These are phyloP conservation scores for Colletotrichum cuscutae DNA, from an alignment of 2,329 filamentous ascomycete genomes.

Conservation along the genomic window DNA sequence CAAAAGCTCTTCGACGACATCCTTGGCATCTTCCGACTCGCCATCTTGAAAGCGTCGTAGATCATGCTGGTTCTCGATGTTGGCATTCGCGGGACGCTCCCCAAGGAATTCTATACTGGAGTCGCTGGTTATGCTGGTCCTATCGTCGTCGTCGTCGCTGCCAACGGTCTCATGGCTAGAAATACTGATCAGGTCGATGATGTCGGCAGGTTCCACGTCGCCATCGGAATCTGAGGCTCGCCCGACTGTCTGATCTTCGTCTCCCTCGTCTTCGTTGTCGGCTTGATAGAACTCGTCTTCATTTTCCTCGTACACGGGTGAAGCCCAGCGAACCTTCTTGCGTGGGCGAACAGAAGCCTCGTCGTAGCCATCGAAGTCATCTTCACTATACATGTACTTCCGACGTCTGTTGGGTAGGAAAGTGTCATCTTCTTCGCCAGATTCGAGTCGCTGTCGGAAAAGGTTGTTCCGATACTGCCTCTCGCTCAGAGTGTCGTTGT, in stretches of 20 bases:
- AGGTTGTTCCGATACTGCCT: too few species aligned
- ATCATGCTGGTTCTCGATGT: not conserved
- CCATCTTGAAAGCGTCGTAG: not conserved
- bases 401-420: not conserved
- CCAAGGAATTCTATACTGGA: constrained; percentile 20
- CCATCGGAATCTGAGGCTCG: not conserved
- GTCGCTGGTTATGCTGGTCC: not conserved
- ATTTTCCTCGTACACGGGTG: not conserved
- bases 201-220: not conserved
- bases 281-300: not conserved
- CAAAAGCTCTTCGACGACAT: not conserved
- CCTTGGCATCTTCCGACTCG: not conserved
- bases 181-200: not conserved
- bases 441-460: too few species aligned
- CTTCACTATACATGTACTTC: not conserved
- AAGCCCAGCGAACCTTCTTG: not conserved
- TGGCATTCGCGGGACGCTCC: not conserved
- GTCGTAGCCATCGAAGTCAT: not conserved
- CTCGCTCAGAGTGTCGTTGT: too few species aligned
- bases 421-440: too few species aligned
- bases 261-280: not conserved
- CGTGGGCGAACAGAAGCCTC: not conserved
- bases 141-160: not conserved
- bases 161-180: not conserved
- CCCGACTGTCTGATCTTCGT: not conserved